Evolutionary conservation across 306 rosid species (phyloP).

Genomic region (Cucurbita pepo): DNA sequence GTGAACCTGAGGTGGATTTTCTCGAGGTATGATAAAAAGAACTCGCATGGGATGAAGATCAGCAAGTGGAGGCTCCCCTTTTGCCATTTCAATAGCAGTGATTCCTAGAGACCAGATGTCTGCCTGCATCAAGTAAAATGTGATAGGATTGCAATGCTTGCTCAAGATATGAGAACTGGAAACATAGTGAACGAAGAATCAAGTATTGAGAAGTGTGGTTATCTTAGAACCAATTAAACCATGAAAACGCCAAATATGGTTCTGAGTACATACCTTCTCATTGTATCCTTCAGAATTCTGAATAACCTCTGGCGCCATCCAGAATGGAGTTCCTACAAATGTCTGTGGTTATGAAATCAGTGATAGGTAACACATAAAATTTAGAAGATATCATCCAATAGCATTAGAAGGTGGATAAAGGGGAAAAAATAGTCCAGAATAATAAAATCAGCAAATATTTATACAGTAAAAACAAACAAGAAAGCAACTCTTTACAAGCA

Average conservation of each 20-base stretch:
- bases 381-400: background rate
- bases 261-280: slow-evolving; percentile 56
- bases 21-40: slow-evolving; percentile 94
- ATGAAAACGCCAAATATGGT: background rate
- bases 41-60: slow-evolving; percentile 99
- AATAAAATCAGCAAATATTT: background rate
- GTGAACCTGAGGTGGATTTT: slow-evolving; percentile 92
- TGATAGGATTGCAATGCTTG: no score
- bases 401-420: background rate
- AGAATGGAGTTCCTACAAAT: slow-evolving; percentile 98
- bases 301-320: slow-evolving; percentile 99
- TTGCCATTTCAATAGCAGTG: slow-evolving; percentile 98
- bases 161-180: no score
- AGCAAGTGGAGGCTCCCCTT: slow-evolving; percentile 98
- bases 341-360: slow-evolving; percentile 71
- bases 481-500: background rate
- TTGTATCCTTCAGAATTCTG: slow-evolving; percentile 92
- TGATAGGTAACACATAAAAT: slow-evolving; percentile 8
- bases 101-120: slow-evolving; percentile 99
- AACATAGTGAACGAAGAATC: slow-evolving; percentile 1
- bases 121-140: slow-evolving; percentile 52
- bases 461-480: background rate
- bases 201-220: background rate
- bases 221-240: background rate
- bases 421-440: background rate